Evolutionary conservation across 2,329 filamentous ascomycete genomes (phyloP), one percentile per base, ranked within the genome.

Genomic region (Aspergillus floridensis): DNA sequence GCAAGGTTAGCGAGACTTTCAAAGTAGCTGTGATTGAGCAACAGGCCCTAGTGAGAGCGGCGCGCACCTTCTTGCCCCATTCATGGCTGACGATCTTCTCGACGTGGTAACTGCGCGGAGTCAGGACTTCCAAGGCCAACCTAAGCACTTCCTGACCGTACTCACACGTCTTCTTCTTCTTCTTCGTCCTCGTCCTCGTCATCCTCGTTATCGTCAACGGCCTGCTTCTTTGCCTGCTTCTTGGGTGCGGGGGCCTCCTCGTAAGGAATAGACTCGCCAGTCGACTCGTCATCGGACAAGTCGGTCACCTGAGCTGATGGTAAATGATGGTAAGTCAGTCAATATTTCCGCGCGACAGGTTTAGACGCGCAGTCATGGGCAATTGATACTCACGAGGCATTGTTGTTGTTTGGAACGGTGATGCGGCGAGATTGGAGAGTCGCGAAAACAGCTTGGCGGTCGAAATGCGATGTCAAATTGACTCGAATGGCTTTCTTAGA

Each of bases 341-440:
- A 56, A 31, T 32, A 32, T 14, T 7, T 44, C 24, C 48, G 48
- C 48, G 61, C 44, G 60, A 59, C 58, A 52, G 59, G 58, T 51
- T 53, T 49, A 49, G 24, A 56, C 26, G 4, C 35, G 63, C 59
- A 58, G 16, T 16, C 12, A n/a, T 35, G 6, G 24, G 48, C 48
- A 26, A 32, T 47, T 29, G 5, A 21, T 31, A 76, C 77, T 73
- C 61, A 79, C 77, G 77, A 66, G 77, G 75, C 77, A 79, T 76
- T 59, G 65, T 61, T 49, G 79, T 76, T 59, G 65, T 62, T 49
- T 55, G 63, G 41, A 63, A 64, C 16, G 62, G 61, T 41, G 65
- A 67, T 44, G 16, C 38, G 47, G 64, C 52, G 29, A 72, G 56
- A 14, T 54, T 63, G 7, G 72, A 53, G 2, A 74, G 32, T 58